Evolutionary conservation across 257 asterid species (phyloP).

Genomic region (Solanum pimpinellifolium): DNA sequence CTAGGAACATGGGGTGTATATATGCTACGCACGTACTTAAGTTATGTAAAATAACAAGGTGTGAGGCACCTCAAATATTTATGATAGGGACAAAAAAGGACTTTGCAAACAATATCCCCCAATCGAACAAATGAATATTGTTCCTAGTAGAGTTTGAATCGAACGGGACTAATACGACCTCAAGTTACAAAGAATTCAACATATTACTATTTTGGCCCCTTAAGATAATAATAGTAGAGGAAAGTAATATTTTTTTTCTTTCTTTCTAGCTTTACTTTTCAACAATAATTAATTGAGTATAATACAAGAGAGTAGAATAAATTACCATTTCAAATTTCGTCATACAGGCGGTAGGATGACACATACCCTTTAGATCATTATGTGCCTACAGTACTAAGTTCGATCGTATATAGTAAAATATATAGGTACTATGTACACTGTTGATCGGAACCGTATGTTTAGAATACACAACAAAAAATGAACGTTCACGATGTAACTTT

Average conservation of each 20-base stretch:
- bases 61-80: background rate
- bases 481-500: constrained; percentile 4
- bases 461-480: background rate
- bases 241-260: background rate
- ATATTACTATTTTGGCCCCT: background rate
- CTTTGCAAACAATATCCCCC: background rate
- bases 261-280: background rate
- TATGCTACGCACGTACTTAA: background rate
- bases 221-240: background rate
- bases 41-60: background rate
- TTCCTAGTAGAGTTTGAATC: background rate
- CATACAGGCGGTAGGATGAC: background rate
- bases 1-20: background rate
- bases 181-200: background rate
- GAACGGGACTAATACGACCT: background rate
- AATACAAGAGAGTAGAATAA: background rate
- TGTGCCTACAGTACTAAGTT: background rate
- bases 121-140: background rate
- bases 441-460: background rate
- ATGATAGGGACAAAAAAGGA: background rate
- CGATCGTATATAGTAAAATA: background rate
- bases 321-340: background rate
- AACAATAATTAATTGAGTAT: background rate
- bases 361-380: background rate
- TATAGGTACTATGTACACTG: background rate